These are phyloP conservation scores for Hippophae tibetana DNA, from an alignment of 306 rosid genomes.

Conservation along the genomic window DNA sequence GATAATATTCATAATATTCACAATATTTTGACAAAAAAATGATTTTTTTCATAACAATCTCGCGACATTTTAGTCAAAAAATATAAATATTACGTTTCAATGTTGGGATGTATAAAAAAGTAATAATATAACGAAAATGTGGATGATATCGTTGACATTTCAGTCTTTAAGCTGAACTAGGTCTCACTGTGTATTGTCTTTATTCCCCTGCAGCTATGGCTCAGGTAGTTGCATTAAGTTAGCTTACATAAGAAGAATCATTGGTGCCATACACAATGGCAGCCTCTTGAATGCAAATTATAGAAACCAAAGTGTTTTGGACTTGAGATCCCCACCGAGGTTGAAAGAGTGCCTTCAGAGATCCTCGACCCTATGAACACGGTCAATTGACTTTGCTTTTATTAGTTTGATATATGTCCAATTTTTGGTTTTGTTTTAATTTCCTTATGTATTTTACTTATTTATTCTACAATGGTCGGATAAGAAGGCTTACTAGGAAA, in stretches of 20 bases:
- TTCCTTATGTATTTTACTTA: not conserved
- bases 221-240: slow-evolving; percentile 64
- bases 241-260: slow-evolving; percentile 66
- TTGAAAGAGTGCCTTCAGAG: slow-evolving; percentile 72
- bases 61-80: too few species aligned
- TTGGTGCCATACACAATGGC: slow-evolving; percentile 81
- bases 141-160: too few species aligned
- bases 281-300: slow-evolving; percentile 47
- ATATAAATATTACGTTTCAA: too few species aligned
- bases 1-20: too few species aligned
- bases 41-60: too few species aligned
- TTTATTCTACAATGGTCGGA: slow-evolving; percentile 54
- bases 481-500: slow-evolving; percentile 42
- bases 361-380: slow-evolving; percentile 69
- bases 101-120: too few species aligned
- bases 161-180: too few species aligned
- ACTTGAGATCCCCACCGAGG: slow-evolving; percentile 58
- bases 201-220: slow-evolving; percentile 49
- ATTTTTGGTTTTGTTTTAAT: not conserved
- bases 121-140: too few species aligned
- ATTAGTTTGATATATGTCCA: too few species aligned
- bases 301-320: slow-evolving; percentile 57
- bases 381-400: slow-evolving; percentile 31
- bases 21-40: too few species aligned
- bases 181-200: too few species aligned